Evolutionary conservation across 2,329 filamentous ascomycete genomes (phyloP).

Genomic region (Alternaria sp.): DNA sequence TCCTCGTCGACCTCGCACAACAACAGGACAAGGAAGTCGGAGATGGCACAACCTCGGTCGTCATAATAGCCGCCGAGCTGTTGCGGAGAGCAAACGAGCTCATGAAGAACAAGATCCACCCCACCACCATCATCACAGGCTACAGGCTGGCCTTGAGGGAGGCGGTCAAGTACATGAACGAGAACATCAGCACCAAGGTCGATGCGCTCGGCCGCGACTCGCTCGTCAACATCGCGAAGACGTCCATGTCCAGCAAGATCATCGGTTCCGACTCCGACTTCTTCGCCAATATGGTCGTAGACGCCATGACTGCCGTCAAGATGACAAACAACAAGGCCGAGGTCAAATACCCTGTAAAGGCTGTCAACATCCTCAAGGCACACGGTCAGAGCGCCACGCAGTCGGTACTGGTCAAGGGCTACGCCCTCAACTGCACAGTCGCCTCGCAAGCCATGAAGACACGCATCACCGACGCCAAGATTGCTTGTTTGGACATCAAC

Average conservation of each 20-base stretch:
- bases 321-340: constrained; percentile 89
- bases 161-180: constrained; percentile 98
- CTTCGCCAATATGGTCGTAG: constrained; percentile 96
- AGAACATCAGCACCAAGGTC: constrained; percentile 96
- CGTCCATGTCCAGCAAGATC: constrained; percentile 99
- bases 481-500: constrained; percentile 97
- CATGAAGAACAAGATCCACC: constrained; percentile 99
- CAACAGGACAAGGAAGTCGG: constrained; percentile 99
- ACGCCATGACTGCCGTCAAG: constrained; percentile 95
- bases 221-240: constrained; percentile 94
- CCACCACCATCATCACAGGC: constrained; percentile 98
- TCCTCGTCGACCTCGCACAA: constrained; percentile 94
- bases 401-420: constrained; percentile 91
- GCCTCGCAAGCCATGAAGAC: constrained; percentile 98
- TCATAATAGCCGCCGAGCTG: constrained; percentile 95
- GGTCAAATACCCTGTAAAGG: constrained; percentile 97
- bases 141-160: constrained; percentile 95
- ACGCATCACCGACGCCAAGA: constrained; percentile 90
- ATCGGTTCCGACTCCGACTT: constrained; percentile 96
- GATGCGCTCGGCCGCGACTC: constrained; percentile 90
- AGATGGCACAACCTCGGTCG: constrained; percentile 97
- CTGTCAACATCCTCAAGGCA: constrained; percentile 97
- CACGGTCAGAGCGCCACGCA: constrained; percentile 93
- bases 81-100: constrained; percentile 94
- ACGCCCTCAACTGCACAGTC: constrained; percentile 97